These are phyloP conservation scores for Stellera chamaejasme DNA, from an alignment of 345 rosid genomes.

Conservation along the genomic window DNA sequence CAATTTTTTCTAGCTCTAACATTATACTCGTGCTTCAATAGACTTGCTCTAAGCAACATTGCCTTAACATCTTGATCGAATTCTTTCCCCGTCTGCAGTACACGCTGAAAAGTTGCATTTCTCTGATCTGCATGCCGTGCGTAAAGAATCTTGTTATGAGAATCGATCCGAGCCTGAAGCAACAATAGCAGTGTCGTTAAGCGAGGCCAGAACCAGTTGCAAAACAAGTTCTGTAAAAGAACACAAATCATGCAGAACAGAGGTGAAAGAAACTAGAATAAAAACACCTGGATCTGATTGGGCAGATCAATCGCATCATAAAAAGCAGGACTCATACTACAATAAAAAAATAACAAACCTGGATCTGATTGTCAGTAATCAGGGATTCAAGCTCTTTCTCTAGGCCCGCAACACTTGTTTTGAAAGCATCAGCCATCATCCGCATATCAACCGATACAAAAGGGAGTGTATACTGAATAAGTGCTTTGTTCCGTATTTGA, in stretches of 20 bases:
- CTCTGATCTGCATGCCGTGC: conserved; percentile 99
- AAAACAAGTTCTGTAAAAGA: too few species aligned
- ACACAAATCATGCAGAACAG: too few species aligned
- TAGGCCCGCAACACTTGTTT: conserved; percentile 71
- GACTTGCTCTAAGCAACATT: conserved; percentile 85
- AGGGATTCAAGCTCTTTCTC: conserved; percentile 86
- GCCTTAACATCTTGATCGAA: conserved; percentile 85
- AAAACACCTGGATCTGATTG: too few species aligned
- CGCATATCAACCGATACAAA: conserved; percentile 92
- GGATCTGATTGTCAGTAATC: conserved; percentile 94
- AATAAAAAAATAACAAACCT: conserved; percentile 32
- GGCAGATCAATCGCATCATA: neutral
- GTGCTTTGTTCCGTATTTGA: conserved; percentile 91
- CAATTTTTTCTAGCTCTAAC: conserved; percentile 56
- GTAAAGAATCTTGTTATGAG: conserved; percentile 92
- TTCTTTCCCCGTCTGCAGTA: conserved; percentile 84
- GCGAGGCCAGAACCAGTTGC: too few species aligned
- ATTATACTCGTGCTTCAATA: conserved; percentile 75
- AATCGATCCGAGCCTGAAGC: conserved; percentile 92
- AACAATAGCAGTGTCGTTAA: conserved; percentile 1
- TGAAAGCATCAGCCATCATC: conserved; percentile 98
- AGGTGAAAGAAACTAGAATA: too few species aligned
- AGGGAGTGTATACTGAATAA: conserved; percentile 96
- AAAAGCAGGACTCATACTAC: neutral
- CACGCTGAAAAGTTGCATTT: conserved; percentile 89